Conservation (phyloP, 2,329 filamentous ascomycete species). For the Nakataea oryzae region DNA sequence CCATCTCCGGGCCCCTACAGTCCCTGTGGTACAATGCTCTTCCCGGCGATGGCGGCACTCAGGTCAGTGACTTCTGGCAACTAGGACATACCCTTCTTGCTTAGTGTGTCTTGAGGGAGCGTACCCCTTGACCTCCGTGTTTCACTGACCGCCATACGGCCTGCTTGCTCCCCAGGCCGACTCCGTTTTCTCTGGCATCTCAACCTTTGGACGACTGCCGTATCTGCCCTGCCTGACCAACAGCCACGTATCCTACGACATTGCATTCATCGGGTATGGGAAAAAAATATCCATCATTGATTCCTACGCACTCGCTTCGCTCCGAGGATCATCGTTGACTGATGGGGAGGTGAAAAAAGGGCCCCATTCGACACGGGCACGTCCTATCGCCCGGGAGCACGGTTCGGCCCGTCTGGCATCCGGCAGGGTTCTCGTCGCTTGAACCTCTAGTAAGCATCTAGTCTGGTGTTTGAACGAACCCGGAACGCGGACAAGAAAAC, state of each 20-base stretch:
- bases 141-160: conserved; percentile 1
- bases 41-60: conserved; percentile 74
- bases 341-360: conserved; percentile 29
- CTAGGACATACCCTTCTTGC: background rate
- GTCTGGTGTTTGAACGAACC: background rate
- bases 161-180: conserved; percentile 49
- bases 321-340: background rate
- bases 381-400: conserved; percentile 72
- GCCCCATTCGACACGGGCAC: conserved; percentile 82
- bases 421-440: conserved; percentile 77
- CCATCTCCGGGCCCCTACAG: conserved; percentile 59
- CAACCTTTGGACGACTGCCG: conserved; percentile 70
- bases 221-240: conserved; percentile 70
- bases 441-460: conserved; percentile 66
- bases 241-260: conserved; percentile 64
- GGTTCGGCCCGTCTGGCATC: conserved; percentile 77
- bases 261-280: conserved; percentile 69
- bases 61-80: conserved; percentile 37
- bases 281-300: background rate
- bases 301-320: background rate
- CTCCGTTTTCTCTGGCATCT: conserved; percentile 81
- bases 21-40: conserved; percentile 74
- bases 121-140: background rate
- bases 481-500: background rate
- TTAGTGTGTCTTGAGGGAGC: background rate